Conservation (phyloP, 768 basidiomycete species). For the Pulveroboletus sp. region DNA sequence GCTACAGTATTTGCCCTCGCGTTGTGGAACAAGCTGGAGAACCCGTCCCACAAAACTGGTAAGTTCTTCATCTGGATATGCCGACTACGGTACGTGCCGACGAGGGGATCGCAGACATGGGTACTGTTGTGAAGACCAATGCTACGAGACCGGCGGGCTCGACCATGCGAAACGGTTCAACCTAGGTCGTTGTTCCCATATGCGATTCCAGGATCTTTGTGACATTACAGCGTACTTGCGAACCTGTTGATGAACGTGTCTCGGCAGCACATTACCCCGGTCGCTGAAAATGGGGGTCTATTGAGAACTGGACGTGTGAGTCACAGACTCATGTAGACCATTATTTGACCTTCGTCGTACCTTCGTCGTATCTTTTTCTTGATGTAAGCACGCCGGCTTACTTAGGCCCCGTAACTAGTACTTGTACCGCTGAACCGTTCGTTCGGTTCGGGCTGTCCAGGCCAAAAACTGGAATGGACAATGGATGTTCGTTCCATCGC, state of each 20-base stretch:
- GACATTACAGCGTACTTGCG: conserved; percentile 6
- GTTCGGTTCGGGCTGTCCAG: no score
- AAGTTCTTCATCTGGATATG: background rate
- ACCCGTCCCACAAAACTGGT: conserved; percentile 2
- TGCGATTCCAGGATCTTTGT: background rate
- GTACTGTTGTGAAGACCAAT: conserved; percentile 12
- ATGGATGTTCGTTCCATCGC: no score
- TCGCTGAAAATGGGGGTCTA: background rate
- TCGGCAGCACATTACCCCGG: background rate
- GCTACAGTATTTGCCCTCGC: background rate
- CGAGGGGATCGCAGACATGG: conserved; percentile 3
- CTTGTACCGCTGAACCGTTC: no score
- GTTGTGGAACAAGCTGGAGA: background rate
- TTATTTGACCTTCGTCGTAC: background rate
- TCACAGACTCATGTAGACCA: background rate
- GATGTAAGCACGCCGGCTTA: no score
- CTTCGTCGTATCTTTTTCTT: no score
- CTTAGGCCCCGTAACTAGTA: no score
- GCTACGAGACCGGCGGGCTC: conserved; percentile 7
- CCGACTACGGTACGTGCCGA: background rate
- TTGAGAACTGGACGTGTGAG: background rate
- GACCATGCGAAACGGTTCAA: conserved; percentile 12
- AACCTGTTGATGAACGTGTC: background rate
- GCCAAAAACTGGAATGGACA: no score
- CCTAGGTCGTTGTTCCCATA: background rate